Evolutionary conservation across 2,329 filamentous ascomycete genomes (phyloP).

Genomic region (Cladophialophora yegresii): DNA sequence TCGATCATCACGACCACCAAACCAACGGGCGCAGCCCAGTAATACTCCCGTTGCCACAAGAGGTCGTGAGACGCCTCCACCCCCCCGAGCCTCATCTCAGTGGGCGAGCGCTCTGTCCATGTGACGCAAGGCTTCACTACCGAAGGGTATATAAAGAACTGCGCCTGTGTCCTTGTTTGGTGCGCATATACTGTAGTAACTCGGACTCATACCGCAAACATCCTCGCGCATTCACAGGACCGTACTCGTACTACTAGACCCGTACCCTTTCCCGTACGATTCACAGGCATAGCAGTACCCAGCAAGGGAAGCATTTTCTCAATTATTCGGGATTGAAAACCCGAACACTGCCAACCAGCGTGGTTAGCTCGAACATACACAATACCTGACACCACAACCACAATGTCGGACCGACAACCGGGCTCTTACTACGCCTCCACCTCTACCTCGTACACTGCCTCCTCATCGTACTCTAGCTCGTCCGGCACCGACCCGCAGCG

Average conservation of each 20-base stretch:
- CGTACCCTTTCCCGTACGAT: too few relatives aligned
- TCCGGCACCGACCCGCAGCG: constrained; percentile 5
- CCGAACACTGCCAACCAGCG: too few relatives aligned
- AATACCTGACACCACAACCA: not conserved
- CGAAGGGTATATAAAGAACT: not conserved
- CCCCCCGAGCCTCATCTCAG: not conserved
- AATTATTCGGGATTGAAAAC: too few relatives aligned
- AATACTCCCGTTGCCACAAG: not conserved
- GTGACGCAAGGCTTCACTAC: not conserved
- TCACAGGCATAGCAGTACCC: too few relatives aligned
- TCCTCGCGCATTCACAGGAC: not conserved
- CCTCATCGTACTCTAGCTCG: constrained; percentile 14
- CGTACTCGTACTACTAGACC: not conserved
- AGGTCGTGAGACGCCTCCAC: not conserved
- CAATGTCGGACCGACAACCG: constrained; percentile 1
- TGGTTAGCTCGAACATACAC: too few relatives aligned
- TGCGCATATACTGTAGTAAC: not conserved
- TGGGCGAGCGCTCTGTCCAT: not conserved
- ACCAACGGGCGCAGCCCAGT: not conserved
- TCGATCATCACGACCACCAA: not conserved
- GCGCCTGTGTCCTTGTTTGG: not conserved
- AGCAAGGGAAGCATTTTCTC: too few relatives aligned
- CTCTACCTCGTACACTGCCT: constrained; percentile 1
- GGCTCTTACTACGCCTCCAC: not conserved
- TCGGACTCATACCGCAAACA: not conserved